phyloP scores from a whole-genome alignment of 208 protist species.

The Novymonas esmeraldas region DNA sequence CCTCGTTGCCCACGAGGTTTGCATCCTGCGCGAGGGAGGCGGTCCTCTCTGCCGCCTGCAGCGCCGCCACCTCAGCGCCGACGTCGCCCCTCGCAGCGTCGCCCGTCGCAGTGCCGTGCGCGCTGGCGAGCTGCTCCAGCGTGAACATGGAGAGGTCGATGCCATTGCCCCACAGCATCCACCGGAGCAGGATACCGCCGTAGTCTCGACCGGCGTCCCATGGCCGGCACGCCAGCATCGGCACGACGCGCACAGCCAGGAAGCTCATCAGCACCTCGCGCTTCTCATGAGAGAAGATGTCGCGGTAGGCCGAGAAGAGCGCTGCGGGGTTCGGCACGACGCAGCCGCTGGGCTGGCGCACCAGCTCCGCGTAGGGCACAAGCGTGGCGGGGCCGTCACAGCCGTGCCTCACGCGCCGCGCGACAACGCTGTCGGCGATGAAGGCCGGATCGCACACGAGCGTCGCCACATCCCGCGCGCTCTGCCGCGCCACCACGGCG shows the following conservation, averaged over 20 bases:
- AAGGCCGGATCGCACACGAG: slow-evolving; percentile 19
- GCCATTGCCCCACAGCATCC: slow-evolving; percentile 90
- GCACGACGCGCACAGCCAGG: slow-evolving; percentile 54
- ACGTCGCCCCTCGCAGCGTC: not conserved
- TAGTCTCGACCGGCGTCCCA: slow-evolving; percentile 57
- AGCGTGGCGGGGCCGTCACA: slow-evolving; percentile 4
- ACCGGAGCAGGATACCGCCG: slow-evolving; percentile 62
- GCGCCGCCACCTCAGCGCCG: slow-evolving; percentile 12
- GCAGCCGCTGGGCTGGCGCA: slow-evolving; percentile 22
- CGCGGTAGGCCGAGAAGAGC: slow-evolving; percentile 67
- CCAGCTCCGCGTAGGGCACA: slow-evolving; percentile 28
- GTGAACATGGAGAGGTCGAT: slow-evolving; percentile 91
- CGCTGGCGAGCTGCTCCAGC: slow-evolving; percentile 62
- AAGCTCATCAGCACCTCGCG: slow-evolving; percentile 65
- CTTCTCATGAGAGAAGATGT: slow-evolving; percentile 83
- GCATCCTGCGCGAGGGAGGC: slow-evolving; percentile 44
- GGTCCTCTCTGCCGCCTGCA: slow-evolving; percentile 43
- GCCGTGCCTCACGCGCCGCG: slow-evolving; percentile 16
- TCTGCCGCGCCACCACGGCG: slow-evolving; percentile 33
- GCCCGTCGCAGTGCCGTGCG: slow-evolving; percentile 17
- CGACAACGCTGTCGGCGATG: slow-evolving; percentile 32
- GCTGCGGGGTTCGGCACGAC: slow-evolving; percentile 15
- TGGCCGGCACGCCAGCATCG: slow-evolving; percentile 80
- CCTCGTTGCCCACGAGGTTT: slow-evolving; percentile 72
- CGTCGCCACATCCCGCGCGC: slow-evolving; percentile 12